phyloP scores from a whole-genome alignment of 495 filamentous ascomycete genomes.

The Daldinia concentrica region DNA sequence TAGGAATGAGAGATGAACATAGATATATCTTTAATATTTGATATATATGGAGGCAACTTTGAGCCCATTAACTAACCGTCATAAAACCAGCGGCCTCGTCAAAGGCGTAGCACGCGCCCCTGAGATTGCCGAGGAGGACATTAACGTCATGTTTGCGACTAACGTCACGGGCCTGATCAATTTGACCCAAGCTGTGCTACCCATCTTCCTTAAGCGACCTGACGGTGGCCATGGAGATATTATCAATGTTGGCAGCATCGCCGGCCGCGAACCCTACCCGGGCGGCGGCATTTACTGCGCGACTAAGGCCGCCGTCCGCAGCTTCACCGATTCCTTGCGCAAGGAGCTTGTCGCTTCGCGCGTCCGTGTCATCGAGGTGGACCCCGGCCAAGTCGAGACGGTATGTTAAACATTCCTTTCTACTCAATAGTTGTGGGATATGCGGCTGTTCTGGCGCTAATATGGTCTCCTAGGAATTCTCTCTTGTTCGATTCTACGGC shows the following conservation, averaged over 20 bases:
- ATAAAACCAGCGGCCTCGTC: slow-evolving; percentile 72
- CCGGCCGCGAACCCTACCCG: slow-evolving; percentile 87
- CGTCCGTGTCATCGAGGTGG: slow-evolving; percentile 90
- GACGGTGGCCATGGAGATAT: slow-evolving; percentile 90
- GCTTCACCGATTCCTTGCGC: slow-evolving; percentile 87
- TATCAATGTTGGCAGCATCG: slow-evolving; percentile 96
- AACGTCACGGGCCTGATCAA: slow-evolving; percentile 95
- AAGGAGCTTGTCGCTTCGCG: slow-evolving; percentile 88
- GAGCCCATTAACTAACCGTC: slow-evolving; percentile 12
- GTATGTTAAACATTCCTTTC: slow-evolving; percentile 53
- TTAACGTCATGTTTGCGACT: slow-evolving; percentile 86
- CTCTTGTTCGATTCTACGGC: slow-evolving; percentile 89
- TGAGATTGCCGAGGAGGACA: slow-evolving; percentile 82
- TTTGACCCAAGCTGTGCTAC: slow-evolving; percentile 93
- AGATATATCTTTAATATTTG: not conserved
- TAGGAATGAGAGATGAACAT: not conserved
- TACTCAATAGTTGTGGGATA: not conserved
- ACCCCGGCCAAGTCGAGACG: slow-evolving; percentile 97
- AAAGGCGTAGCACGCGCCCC: slow-evolving; percentile 89
- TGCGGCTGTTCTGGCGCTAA: slow-evolving; percentile 22
- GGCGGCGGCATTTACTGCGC: slow-evolving; percentile 97
- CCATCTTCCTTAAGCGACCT: slow-evolving; percentile 80
- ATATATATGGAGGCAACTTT: not conserved
- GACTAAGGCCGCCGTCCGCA: slow-evolving; percentile 90
- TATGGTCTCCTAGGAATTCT: slow-evolving; percentile 76